phyloP scores from a whole-genome alignment of 805 yeast genomes.

The Candida easanensis region DNA sequence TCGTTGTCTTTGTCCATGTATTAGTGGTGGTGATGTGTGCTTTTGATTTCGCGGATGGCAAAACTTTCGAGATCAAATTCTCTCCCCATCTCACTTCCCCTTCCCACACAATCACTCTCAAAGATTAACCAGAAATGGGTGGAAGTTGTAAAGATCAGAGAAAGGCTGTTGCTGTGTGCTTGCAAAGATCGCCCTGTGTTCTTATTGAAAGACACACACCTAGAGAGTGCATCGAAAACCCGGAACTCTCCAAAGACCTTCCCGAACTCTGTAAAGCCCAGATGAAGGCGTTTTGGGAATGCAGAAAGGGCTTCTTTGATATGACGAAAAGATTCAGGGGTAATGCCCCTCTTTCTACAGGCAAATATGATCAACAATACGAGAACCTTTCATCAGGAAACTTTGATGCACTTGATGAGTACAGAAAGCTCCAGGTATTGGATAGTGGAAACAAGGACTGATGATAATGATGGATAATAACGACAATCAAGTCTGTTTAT shows the following conservation, averaged over 20 bases:
- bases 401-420: constrained; percentile 78
- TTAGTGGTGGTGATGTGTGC: neutral
- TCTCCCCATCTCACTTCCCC: too few species aligned
- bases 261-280: constrained; percentile 89
- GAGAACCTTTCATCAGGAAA: constrained; percentile 77
- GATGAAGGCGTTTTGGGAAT: constrained; percentile 81
- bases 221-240: constrained; percentile 79
- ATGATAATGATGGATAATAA: neutral
- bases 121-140: constrained; percentile 10
- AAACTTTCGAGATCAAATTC: neutral
- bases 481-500: neutral
- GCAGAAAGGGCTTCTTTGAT: constrained; percentile 88
- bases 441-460: constrained; percentile 47
- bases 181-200: constrained; percentile 96
- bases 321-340: constrained; percentile 91
- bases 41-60: neutral
- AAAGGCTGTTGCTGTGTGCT: constrained; percentile 91
- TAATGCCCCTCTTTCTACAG: constrained; percentile 90
- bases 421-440: constrained; percentile 63
- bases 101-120: neutral
- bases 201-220: constrained; percentile 87
- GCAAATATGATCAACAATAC: constrained; percentile 86
- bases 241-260: constrained; percentile 67
- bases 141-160: constrained; percentile 85
- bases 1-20: neutral